Evolutionary conservation across 257 asterid species (phyloP), one percentile per base, ranked within the genome.

Genomic region (Primulina tabacum): DNA sequence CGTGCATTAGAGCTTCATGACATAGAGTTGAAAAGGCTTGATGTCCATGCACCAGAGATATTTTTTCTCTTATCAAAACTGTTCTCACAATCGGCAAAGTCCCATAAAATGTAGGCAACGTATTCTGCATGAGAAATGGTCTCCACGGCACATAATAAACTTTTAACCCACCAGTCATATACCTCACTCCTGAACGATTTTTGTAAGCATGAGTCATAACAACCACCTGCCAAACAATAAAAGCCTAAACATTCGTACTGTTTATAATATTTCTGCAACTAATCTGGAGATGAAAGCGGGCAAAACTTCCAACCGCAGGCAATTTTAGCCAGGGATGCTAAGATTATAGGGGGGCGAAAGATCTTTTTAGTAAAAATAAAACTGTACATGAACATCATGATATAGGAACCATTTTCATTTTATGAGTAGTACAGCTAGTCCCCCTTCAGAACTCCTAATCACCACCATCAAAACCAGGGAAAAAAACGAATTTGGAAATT

Each of bases 21-120:
- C 97, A 90, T 28, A 94, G 80, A 74, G 99, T 94, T 60, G 99
- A 94, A 82, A 93, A 90, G 62, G 99, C 96, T 80, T 89, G 96
- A 80, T 91, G 97, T 28, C 97, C 99, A 58, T 91, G 99, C 69
- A 94, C 92, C 82, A 94, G 66, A 0, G 99, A 82, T 82, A 91
- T 91, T 61, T 82, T 88, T 70, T 93, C 99, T 64, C 97, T 80
- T 64, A 93, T 81, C 73, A 94, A 76, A 78, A 94, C 89, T 30
- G 96, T 89, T 79, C 99, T 83, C 37, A 92, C 76, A 33, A 94
- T 89, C 9, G 99, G 86, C 62, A 94, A 89, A 37, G 95, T 90
- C 12, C 92, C 99, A 64, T 89, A 94, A 77, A 89, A 87, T 53
- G 97, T 91, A 57, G 97, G 99, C 66, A 94, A 47, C 20, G 97